Evolutionary conservation across 106 monocot species (phyloP).

Genomic region (Phalaenopsis equestris): DNA sequence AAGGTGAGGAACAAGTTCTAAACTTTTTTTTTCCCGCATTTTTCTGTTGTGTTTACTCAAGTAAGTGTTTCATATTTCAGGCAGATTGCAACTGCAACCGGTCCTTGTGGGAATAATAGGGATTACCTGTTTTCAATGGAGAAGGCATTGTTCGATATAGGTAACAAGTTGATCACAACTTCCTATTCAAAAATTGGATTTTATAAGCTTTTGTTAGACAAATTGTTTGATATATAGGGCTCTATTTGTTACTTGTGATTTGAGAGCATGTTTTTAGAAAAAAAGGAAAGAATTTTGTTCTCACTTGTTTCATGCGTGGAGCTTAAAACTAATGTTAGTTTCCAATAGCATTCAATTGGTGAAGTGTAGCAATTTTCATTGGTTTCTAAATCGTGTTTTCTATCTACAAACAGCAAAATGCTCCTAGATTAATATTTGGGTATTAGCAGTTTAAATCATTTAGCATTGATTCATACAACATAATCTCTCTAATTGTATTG

Average conservation of each 20-base stretch:
- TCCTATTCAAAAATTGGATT: background rate
- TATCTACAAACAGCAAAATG: background rate
- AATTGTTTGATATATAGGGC: background rate
- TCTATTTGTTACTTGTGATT: background rate
- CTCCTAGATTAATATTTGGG: background rate
- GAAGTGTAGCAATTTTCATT: too few species aligned
- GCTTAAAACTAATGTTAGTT: too few species aligned
- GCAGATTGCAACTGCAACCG: constrained; percentile 78
- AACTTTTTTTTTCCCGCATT: background rate
- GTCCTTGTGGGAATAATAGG: constrained; percentile 81
- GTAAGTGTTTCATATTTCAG: constrained; percentile 15
- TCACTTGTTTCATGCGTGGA: background rate
- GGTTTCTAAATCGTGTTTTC: too few species aligned
- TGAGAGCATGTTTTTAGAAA: background rate
- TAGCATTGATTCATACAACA: too few species aligned
- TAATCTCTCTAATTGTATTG: too few species aligned
- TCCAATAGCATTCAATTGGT: too few species aligned
- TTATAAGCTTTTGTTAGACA: background rate
- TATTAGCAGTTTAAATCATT: too few species aligned
- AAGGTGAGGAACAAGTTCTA: constrained; percentile 23
- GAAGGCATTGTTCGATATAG: constrained; percentile 61
- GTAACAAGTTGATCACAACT: constrained; percentile 17
- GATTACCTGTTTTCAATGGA: constrained; percentile 72
- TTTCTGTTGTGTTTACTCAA: background rate
- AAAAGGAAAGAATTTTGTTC: background rate